Base-by-base conservation (phyloP, 192 early-diverging fungal genomes). In the Umbelopsis ramanniana region DNA sequence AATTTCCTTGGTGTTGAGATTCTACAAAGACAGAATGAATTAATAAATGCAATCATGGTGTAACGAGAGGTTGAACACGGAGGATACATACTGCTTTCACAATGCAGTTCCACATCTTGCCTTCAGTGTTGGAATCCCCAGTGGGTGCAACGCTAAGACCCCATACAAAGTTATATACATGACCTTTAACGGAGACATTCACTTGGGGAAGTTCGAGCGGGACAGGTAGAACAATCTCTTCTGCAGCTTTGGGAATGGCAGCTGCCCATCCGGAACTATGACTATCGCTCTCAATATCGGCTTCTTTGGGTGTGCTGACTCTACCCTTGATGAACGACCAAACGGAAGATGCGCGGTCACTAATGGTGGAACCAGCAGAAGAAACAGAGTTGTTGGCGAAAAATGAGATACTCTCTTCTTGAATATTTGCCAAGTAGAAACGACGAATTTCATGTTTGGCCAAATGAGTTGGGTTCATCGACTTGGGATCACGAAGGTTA, bases 351-450 rank as follows among this genome's bases (percentile, higher is more conserved):
- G 68, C 67, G 33, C 68, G 72, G 23, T 54, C 67, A 0, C 52
- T 63, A 35, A 73, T 60, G 12, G 67, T 80, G 57, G 68, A 70
- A 21, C 57, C 47, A 40, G 67, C 67, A 52, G 74, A 46, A 12
- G 72, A 60, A 26, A 60, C 48, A 9, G 79, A 48, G 46, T 79
- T 77, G 50, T 86, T 85, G 23, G 82, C 38, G 46, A 71, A 74
- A 47, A 84, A 86, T 38, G 77, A 76, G 38, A 24, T 21, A 35
- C 81, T 74, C 72, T 91, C 90, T 52, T 86, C 79, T 19, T 87
- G 79, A 14, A 92, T 83, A 55, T 87, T 81, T 38, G 68, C 76
- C 45, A 93, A 80, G 69, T 81, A 84, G 79, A 87, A 92, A 37
- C 92, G 82, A 57, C 90, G 82, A 29, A 89, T 73, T 60, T 89